These are phyloP conservation scores for Diaporthe citrichinensis DNA, from an alignment of 2,329 filamentous ascomycete genomes.

Conservation along the genomic window DNA sequence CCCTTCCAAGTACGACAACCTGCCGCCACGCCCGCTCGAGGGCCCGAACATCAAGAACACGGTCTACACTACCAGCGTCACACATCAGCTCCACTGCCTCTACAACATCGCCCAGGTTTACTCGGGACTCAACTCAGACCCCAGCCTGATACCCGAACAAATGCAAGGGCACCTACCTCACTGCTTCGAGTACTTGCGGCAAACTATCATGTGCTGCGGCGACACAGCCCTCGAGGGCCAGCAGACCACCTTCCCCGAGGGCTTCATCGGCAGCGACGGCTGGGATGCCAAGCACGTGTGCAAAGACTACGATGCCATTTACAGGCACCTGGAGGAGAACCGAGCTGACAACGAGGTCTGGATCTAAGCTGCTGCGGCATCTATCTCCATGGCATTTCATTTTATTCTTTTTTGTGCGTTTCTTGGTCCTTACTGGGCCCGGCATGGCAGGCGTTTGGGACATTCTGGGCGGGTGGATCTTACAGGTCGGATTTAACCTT, in stretches of 20 bases:
- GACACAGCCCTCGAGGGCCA: constrained; percentile 54
- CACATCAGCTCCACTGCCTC: constrained; percentile 61
- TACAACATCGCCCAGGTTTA: constrained; percentile 56
- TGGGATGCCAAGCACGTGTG: constrained; percentile 61
- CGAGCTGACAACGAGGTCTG: constrained; percentile 53
- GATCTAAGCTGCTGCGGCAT: constrained; percentile 50
- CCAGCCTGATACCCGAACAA: constrained; percentile 48
- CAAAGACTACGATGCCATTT: constrained; percentile 54
- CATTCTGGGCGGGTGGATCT: neutral
- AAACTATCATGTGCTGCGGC: constrained; percentile 52
- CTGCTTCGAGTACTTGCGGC: constrained; percentile 56
- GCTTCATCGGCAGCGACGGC: constrained; percentile 56
- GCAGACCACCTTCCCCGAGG: constrained; percentile 56
- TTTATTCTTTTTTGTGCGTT: neutral
- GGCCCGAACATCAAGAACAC: constrained; percentile 48
- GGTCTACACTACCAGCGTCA: constrained; percentile 59
- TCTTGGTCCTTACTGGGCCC: neutral
- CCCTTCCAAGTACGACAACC: constrained; percentile 52
- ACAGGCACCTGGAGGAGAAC: constrained; percentile 52
- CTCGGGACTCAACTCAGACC: constrained; percentile 49
- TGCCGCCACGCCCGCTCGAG: constrained; percentile 51
- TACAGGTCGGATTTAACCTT: neutral
- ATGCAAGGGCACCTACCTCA: constrained; percentile 56
- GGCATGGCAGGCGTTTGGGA: constrained; percentile 22
- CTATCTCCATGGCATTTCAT: neutral